Conservation (phyloP, 495 filamentous ascomycete species). For the Lindgomyces ingoldianus region DNA sequence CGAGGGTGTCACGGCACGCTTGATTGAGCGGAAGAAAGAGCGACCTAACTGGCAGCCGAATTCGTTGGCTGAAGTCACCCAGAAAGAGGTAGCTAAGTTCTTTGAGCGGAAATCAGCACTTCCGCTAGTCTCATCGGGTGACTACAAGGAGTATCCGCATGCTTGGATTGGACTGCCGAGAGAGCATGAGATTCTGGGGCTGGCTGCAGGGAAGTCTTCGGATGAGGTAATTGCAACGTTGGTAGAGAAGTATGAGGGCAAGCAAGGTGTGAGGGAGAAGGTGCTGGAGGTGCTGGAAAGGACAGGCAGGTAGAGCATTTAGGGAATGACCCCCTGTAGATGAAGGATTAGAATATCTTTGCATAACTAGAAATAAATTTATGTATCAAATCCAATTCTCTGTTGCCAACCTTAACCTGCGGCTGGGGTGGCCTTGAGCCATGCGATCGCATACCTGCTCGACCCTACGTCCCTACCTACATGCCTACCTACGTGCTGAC, state of each 20-base stretch:
- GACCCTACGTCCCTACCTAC: too few species aligned
- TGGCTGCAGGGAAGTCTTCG: conserved; percentile 40
- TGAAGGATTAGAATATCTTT: too few species aligned
- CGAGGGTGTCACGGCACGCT: conserved; percentile 75
- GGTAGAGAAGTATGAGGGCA: conserved; percentile 44
- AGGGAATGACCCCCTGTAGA: too few species aligned
- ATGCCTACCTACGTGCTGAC: too few species aligned
- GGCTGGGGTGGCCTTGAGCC: too few species aligned
- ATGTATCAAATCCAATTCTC: too few species aligned
- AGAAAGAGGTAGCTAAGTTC: conserved; percentile 56
- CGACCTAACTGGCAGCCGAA: conserved; percentile 71
- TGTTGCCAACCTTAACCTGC: too few species aligned
- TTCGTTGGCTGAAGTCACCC: conserved; percentile 61
- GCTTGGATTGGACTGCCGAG: conserved; percentile 66
- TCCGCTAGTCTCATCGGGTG: conserved; percentile 51
- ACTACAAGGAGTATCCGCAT: conserved; percentile 70
- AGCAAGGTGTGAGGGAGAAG: conserved; percentile 51
- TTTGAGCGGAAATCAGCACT: conserved; percentile 60
- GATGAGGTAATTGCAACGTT: conserved; percentile 55
- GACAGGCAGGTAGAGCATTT: conserved; percentile 6
- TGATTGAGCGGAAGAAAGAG: conserved; percentile 62
- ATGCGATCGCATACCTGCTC: too few species aligned
- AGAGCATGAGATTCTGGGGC: conserved; percentile 65
- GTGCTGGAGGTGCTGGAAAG: conserved; percentile 47
- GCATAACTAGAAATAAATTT: too few species aligned